phyloP scores from a whole-genome alignment of 345 rosid genomes.

The Conringia planisiliqua region DNA sequence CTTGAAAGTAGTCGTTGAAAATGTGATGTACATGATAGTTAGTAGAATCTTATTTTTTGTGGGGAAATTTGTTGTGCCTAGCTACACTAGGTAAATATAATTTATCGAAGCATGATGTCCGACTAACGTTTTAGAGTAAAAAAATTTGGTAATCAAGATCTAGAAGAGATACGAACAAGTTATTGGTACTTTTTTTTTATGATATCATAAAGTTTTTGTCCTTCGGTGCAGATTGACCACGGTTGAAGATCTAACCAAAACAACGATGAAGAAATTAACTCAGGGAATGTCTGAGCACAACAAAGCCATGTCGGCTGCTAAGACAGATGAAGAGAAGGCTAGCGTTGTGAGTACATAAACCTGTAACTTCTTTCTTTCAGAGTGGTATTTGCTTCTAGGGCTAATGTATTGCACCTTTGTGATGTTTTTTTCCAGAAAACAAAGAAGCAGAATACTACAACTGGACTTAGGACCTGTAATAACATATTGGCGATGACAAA shows the following conservation, averaged over 20 bases:
- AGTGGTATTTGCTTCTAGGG: neutral
- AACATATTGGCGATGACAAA: slow-evolving; percentile 95
- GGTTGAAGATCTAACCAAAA: slow-evolving; percentile 90
- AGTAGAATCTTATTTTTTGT: neutral
- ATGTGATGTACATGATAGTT: neutral
- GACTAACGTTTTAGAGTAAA: neutral
- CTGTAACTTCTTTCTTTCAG: neutral
- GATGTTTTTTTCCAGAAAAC: slow-evolving; percentile 56
- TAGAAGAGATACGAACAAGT: neutral
- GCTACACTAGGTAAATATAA: neutral
- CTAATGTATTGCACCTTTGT: neutral
- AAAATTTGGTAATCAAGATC: neutral
- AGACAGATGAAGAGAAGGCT: slow-evolving; percentile 87
- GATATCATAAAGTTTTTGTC: neutral
- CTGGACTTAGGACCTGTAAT: slow-evolving; percentile 89
- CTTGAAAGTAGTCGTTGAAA: neutral
- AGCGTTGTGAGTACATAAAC: slow-evolving; percentile 54
- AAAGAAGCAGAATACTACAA: slow-evolving; percentile 79
- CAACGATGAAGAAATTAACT: slow-evolving; percentile 86
- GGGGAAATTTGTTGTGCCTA: neutral
- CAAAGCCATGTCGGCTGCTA: slow-evolving; percentile 96
- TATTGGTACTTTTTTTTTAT: neutral
- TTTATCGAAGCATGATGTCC: neutral
- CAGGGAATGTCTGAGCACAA: slow-evolving; percentile 95
- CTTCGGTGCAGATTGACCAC: slow-evolving; percentile 57